Evolutionary conservation across 805 yeast genomes (phyloP), one percentile per base, ranked within the genome.

Genomic region (Cyberlindnera misumaiensis): DNA sequence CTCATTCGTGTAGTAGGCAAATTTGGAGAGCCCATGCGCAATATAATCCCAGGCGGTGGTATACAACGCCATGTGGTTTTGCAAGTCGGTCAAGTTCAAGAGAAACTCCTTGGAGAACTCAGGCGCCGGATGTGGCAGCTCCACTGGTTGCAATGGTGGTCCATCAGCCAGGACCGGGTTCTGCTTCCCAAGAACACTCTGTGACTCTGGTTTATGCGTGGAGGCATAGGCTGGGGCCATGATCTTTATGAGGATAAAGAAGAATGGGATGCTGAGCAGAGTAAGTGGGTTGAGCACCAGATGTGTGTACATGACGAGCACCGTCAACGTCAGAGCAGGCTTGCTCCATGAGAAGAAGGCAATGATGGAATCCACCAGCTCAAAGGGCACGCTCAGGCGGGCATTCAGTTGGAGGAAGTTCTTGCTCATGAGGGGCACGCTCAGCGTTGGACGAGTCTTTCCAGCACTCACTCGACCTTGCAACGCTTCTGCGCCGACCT

Each of bases 81-180:
- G 96, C 42, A 86, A 64, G 62, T 87, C 96, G 1, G 94, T 84
- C 50, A 84, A 64, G 55, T 87, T 87, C 40, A 86, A 55, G 15
- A 81, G 59, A 53, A 86, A 87, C 55, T 87, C 95, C 39, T 83
- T 67, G 25, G 89, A 79, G 35, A 83, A 67, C 56, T 86, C 87
- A 4, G 89, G 83, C 7, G 80, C 83, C 0, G 94, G 93, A 43
- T 73, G 75, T 7, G 50, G 50, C 8, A 27, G 8, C 12, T 38
- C 35, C 1, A 28, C 14, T 4, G 14, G 10, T 11, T 24, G 18
- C 18, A 41, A 9, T 8, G 12, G 28, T 3, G 77, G 76, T 1
- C 76, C 79, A 22, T 67, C 63, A 1, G 76, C 66, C 3, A 77
- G 72, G 0, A 65, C 56, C 3, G 73, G 74, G 46, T 70, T 70